Evolutionary conservation across 2,329 filamentous ascomycete species (phyloP), one percentile per base, ranked within the genome.

Genomic region (Aureobasidium sp.): DNA sequence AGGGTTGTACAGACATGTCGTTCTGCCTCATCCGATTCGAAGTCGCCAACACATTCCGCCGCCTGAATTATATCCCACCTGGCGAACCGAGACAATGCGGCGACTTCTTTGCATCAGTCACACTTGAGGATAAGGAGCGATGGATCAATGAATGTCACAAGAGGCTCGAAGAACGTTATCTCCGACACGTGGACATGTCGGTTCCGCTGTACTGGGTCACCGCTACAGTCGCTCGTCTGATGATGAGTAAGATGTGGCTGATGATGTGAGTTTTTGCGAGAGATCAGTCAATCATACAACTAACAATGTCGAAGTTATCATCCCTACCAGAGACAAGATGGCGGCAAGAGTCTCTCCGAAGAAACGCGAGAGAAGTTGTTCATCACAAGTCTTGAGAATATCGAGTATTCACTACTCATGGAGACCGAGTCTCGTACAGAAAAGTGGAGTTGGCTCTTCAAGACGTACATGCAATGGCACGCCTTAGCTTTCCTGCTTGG

Each of bases 161-260:
- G 17, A 70, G 71, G 9, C 71, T 83, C 2, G 78, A 83, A 61
- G 75, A 79, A 15, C 75, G 76, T 52, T 82, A 81, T 57, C 67
- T 82, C 12, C 72, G 74, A 40, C 72, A 81, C 35, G 80, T 78
- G 63, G 82, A 85, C 60, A 79, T 80, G 66, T 76, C 78, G 0
- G 74, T 84, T 1, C 83, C 83, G 8, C 74, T 90, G 1, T 85
- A 85, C 65, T 90, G 87, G 85, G 82, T 88, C 29, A 82, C 82
- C 8, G 85, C 84, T 4, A 88, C 87, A 31, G 79, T 90, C 27
- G 81, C 84, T 3, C 83, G 88, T 11, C 78, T 93, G 35, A 85
- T 92, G 64, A 83, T 91, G 75, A 85, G 86, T 58, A 93, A 91
- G 73, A 85, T 91, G 78, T 90, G 86, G 76, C 79, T 94, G 39